Conservation (phyloP, 108 stramenopile species). For the Chaetoceros tenuissimus region DNA sequence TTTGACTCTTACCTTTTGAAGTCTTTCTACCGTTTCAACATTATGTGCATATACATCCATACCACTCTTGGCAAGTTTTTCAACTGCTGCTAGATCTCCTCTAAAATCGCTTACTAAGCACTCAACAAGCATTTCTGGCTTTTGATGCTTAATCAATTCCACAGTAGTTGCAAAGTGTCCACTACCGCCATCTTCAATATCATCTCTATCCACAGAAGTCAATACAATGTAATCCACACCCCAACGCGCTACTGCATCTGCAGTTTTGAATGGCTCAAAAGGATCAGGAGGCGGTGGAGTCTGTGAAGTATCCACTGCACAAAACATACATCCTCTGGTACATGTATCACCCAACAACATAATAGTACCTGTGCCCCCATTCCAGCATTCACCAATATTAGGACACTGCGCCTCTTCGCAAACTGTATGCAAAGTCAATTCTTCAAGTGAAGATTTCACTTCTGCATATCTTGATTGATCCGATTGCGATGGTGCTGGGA, state of each 20-base stretch:
- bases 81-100: slow-evolving; percentile 67
- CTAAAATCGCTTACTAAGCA: slow-evolving; percentile 95
- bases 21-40: slow-evolving; percentile 94
- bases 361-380: slow-evolving; percentile 98
- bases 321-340: slow-evolving; percentile 97
- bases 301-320: slow-evolving; percentile 89
- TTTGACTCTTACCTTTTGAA: slow-evolving; percentile 66
- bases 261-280: slow-evolving; percentile 93
- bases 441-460: slow-evolving; percentile 63
- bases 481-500: slow-evolving; percentile 50
- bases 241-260: slow-evolving; percentile 90
- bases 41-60: slow-evolving; percentile 99
- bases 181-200: slow-evolving; percentile 92
- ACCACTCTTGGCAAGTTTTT: slow-evolving; percentile 83
- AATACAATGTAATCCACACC: slow-evolving; percentile 97
- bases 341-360: slow-evolving; percentile 99
- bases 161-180: slow-evolving; percentile 93
- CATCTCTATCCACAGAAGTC: slow-evolving; percentile 95
- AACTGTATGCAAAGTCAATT: slow-evolving; percentile 87
- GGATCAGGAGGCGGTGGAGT: slow-evolving; percentile 93
- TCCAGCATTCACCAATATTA: slow-evolving; percentile 99
- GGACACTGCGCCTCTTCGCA: slow-evolving; percentile 99
- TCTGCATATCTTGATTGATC: slow-evolving; percentile 57
- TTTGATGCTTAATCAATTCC: slow-evolving; percentile 80
- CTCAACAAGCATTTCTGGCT: slow-evolving; percentile 92